These are phyloP conservation scores for Hirsutella thompsonii DNA, from an alignment of 2,329 filamentous ascomycete species.

Conservation along the genomic window DNA sequence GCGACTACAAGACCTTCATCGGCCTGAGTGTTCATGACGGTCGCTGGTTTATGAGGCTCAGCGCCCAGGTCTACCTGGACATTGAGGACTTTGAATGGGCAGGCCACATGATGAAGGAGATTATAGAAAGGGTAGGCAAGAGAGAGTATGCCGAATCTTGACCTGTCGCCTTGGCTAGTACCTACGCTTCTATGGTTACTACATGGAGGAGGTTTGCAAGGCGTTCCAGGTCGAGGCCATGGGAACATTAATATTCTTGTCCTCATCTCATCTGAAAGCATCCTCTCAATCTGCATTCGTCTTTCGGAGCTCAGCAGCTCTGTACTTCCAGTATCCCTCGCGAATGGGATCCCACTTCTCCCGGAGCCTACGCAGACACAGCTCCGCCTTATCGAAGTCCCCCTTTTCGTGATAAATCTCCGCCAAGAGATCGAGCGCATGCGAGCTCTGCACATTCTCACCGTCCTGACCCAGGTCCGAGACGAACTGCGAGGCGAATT, in stretches of 20 bases:
- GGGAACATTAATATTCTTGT: no score
- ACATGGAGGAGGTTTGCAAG: no score
- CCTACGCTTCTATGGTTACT: no score
- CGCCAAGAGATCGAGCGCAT: constrained; percentile 59
- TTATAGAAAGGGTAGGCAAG: neutral
- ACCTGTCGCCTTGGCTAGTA: no score
- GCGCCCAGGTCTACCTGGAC: neutral
- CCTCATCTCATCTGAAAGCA: no score
- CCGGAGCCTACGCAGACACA: constrained; percentile 60
- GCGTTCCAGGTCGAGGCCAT: no score
- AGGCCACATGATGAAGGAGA: neutral
- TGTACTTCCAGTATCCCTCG: constrained; percentile 80
- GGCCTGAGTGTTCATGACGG: neutral
- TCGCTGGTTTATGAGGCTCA: neutral
- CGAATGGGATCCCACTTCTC: constrained; percentile 86
- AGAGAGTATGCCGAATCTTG: no score
- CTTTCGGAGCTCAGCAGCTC: constrained; percentile 14
- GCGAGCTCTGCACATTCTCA: constrained; percentile 46
- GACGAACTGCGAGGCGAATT: constrained; percentile 39
- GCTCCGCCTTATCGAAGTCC: constrained; percentile 47
- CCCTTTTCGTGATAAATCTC: constrained; percentile 50
- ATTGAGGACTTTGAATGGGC: constrained; percentile 1
- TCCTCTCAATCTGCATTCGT: neutral
- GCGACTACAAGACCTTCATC: neutral
- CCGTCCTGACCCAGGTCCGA: constrained; percentile 29